These are phyloP conservation scores for Polychaeton citri DNA, from an alignment of 2,329 filamentous ascomycete genomes.

Conservation along the genomic window DNA sequence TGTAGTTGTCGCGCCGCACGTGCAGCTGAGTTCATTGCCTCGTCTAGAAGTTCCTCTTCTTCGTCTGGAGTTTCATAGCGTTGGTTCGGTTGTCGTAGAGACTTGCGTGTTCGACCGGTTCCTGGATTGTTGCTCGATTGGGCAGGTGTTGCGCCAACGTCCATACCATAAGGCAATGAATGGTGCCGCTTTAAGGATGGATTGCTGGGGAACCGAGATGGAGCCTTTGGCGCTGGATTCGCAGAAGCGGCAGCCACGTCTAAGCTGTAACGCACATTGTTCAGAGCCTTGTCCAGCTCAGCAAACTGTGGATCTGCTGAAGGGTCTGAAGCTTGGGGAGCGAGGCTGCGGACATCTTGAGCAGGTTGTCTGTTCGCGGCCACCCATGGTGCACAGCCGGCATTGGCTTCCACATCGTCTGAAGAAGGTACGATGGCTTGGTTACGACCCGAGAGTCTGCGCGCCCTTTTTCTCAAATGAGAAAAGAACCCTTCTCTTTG, in stretches of 20 bases:
- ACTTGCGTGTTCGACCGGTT: conserved; percentile 67
- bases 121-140: conserved; percentile 42
- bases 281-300: conserved; percentile 48
- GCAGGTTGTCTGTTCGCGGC: conserved; percentile 63
- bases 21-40: conserved; percentile 67
- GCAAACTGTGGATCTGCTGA: conserved; percentile 39
- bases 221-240: conserved; percentile 19
- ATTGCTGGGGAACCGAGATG: conserved; percentile 27
- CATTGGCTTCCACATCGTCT: conserved; percentile 86
- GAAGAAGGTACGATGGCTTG: conserved; percentile 55
- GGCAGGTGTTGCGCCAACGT: conserved; percentile 44
- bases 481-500: conserved; percentile 98
- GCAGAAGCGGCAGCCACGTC: conserved; percentile 29
- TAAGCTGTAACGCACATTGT: conserved; percentile 46
- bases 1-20: conserved; percentile 62
- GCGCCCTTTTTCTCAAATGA: conserved; percentile 82
- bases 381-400: conserved; percentile 79
- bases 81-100: conserved; percentile 58
- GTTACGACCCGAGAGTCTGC: conserved; percentile 82
- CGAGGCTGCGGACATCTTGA: conserved; percentile 40
- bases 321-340: conserved; percentile 30
- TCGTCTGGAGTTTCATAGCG: conserved; percentile 92
- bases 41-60: conserved; percentile 89
- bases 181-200: conserved; percentile 36
- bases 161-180: conserved; percentile 29